Evolutionary conservation across 2,329 filamentous ascomycete genomes (phyloP), one percentile per base, ranked within the genome.

Genomic region (Alternaria sp.): DNA sequence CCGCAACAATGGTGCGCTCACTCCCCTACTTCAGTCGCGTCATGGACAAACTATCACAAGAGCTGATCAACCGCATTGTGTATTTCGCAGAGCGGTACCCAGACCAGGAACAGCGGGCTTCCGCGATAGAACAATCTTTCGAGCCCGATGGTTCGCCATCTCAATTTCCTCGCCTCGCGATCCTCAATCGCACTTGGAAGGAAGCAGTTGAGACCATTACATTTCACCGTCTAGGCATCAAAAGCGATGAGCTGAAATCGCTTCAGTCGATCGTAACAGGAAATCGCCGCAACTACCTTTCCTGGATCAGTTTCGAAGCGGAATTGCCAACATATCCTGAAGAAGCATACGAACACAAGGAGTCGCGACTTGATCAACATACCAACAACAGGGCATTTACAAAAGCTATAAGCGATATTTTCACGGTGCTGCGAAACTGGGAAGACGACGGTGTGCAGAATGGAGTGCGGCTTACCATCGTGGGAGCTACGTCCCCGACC

Each of bases 31-130:
- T 3, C 26, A 4, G 2, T 51, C 15, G 5, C 40, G 43, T 11
- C 21, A 68, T 70, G 67, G 57, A 67, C 13, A 54, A 26, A n/a
- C 46, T 71, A 8, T 67, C 68, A 51, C 68, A 66, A 17, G 67
- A 69, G 30, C 36, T 71, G 44, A 56, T 65, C 17, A 62, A 67
- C 25, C 59, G 51, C 5, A 66, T 67, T 26, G 53, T 60, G 45
- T 66, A 7, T 28, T 45, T 32, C 15, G 23, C 50, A 49, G 54
- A 56, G 30, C 54, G 59, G 12, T 61, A 60, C 15, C 45, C 50
- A n/a, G 59, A 56, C 15, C 44, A 62, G 12, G 60, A 66, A 25
- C 28, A 56, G 30, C 44, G 49, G 28, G 40, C 44, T 45, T 36
- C 43, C 3, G 57, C 59, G 28, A 65, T 56, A 49, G 28, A 17